A percentile compares a stretch with the other conserved stretches of the same genome.
Evolutionary conservation across 768 basidiomycete genomes (phyloP).

Genomic region (Epithele typhae): DNA sequence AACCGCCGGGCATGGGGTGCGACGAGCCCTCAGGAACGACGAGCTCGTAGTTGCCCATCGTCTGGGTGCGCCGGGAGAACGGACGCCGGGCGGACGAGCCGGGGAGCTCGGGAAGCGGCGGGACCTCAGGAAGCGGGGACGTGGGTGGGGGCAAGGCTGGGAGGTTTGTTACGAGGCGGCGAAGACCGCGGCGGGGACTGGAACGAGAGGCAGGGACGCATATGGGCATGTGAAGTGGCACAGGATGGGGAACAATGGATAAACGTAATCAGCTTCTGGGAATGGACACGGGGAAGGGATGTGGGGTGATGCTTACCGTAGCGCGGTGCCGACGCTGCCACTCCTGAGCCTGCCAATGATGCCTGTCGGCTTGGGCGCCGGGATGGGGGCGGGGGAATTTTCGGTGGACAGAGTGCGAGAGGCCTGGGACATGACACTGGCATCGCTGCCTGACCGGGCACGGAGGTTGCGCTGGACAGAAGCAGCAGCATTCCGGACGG

Average conservation of each 20-base stretch:
- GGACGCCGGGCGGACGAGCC: constrained; percentile 12
- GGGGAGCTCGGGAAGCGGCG: not conserved
- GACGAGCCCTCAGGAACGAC: constrained; percentile 7
- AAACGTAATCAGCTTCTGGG: no score
- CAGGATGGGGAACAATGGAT: no score
- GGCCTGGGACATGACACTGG: constrained; percentile 16
- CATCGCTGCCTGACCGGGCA: constrained; percentile 43
- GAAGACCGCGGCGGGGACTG: constrained; percentile 12
- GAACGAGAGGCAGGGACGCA: no score
- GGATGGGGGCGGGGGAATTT: constrained; percentile 21
- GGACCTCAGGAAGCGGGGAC: constrained; percentile 16
- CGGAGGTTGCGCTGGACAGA: constrained; percentile 44
- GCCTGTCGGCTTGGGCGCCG: constrained; percentile 29
- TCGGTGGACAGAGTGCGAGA: constrained; percentile 21
- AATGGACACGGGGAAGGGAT: not conserved
- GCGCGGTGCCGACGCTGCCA: constrained; percentile 42
- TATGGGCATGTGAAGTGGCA: no score
- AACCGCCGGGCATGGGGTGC: constrained; percentile 10
- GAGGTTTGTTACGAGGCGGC: constrained; percentile 10
- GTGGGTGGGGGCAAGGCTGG: constrained; percentile 17
- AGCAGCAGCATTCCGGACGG: constrained; percentile 44
- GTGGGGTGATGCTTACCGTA: constrained; percentile 27
- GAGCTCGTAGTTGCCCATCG: constrained; percentile 14
- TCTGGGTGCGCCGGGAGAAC: constrained; percentile 15
- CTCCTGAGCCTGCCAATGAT: constrained; percentile 52